Conservation (phyloP, 169 alveolate species). For the Plasmodium falciparum region DNA sequence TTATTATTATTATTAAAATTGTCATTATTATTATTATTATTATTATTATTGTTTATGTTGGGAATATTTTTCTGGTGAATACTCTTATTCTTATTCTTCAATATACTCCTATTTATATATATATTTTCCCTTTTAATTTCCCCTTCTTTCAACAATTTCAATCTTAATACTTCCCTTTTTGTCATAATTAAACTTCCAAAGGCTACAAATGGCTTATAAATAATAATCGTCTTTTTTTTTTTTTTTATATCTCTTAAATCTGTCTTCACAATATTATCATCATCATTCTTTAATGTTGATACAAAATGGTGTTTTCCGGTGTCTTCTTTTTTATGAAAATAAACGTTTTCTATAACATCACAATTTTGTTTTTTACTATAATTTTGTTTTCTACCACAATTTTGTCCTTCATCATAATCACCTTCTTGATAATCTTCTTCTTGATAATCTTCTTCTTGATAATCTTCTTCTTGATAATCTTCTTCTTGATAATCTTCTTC, state of each 20-base stretch:
- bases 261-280: not conserved
- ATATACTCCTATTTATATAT: slow-evolving; percentile 34
- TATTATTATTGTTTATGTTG: not conserved
- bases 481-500: not conserved
- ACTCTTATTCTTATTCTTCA: slow-evolving; percentile 17
- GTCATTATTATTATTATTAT: not conserved
- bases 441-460: not conserved
- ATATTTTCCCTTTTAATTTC: slow-evolving; percentile 38
- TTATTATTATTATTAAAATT: not conserved
- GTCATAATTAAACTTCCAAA: slow-evolving; percentile 72
- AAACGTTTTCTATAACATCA: not conserved
- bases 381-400: not conserved
- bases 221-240: slow-evolving; percentile 4
- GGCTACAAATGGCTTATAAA: slow-evolving; percentile 68
- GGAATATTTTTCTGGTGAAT: too few relatives aligned
- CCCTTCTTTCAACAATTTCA: slow-evolving; percentile 6
- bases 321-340: not conserved
- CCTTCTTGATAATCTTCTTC: not conserved
- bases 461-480: not conserved
- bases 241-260: not conserved
- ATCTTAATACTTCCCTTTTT: slow-evolving; percentile 19
- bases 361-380: not conserved
- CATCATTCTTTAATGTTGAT: not conserved
- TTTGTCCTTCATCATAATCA: not conserved
- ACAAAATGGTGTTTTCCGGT: not conserved